Evolutionary conservation across 441 rosid species (phyloP).

Genomic region (Aquilaria agallochum): DNA sequence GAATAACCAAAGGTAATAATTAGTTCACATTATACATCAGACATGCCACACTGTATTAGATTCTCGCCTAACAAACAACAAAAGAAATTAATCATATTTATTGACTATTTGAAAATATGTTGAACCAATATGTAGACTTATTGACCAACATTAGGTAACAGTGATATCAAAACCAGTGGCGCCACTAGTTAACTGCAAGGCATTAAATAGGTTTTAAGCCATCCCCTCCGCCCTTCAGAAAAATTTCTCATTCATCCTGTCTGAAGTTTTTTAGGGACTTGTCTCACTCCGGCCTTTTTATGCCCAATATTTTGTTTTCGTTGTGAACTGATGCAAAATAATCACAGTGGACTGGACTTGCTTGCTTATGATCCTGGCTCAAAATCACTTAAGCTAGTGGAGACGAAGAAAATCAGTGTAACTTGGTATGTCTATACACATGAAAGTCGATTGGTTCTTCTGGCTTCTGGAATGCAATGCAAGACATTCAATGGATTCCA

Average conservation of each 20-base stretch:
- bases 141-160: neutral
- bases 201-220: too few relatives aligned
- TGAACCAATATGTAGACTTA: neutral
- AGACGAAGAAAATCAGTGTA: constrained; percentile 65
- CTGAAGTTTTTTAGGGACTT: constrained; percentile 7
- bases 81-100: too few relatives aligned
- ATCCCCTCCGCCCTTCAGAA: too few relatives aligned
- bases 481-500: constrained; percentile 84
- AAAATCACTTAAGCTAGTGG: constrained; percentile 73
- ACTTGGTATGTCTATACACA: constrained; percentile 92
- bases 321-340: constrained; percentile 20
- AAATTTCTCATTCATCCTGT: neutral
- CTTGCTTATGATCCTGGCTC: constrained; percentile 57
- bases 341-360: constrained; percentile 87
- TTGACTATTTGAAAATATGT: too few relatives aligned
- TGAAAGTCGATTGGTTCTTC: constrained; percentile 94
- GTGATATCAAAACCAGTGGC: too few relatives aligned
- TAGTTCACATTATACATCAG: too few relatives aligned
- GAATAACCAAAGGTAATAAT: too few relatives aligned
- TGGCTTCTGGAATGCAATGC: constrained; percentile 99
- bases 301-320: constrained; percentile 15
- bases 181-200: too few relatives aligned
- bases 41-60: too few relatives aligned
- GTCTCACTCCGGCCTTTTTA: neutral
- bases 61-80: too few relatives aligned